Conservation (phyloP, 768 basidiomycete genomes). For the Gautieria morchelliformis region DNA sequence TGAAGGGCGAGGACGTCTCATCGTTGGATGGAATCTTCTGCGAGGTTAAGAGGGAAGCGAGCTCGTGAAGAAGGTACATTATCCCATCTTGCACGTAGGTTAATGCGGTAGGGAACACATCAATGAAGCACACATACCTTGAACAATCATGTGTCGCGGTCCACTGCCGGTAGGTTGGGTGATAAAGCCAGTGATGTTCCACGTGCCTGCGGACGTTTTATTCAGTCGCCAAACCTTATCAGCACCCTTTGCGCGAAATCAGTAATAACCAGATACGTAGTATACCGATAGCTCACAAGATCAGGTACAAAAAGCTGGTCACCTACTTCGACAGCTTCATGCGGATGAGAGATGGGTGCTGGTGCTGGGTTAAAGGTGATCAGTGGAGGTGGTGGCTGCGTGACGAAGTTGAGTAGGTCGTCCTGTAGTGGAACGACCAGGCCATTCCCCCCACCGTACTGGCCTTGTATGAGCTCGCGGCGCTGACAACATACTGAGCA, state of each 20-base stretch:
- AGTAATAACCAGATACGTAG: background rate
- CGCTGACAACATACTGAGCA: background rate
- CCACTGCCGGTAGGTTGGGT: conserved; percentile 54
- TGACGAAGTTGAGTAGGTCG: conserved; percentile 26
- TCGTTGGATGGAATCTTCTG: conserved; percentile 42
- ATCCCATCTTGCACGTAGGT: conserved; percentile 29
- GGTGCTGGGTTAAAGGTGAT: conserved; percentile 45
- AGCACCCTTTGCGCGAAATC: conserved; percentile 34
- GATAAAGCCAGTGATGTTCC: conserved; percentile 50
- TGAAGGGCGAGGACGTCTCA: conserved; percentile 41
- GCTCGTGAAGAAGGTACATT: conserved; percentile 46
- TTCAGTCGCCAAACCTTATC: conserved; percentile 64
- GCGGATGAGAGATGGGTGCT: conserved; percentile 41
- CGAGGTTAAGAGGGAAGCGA: conserved; percentile 46
- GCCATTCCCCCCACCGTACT: conserved; percentile 49
- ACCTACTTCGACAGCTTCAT: conserved; percentile 50
- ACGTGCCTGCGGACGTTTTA: conserved; percentile 34
- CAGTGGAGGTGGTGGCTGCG: conserved; percentile 22
- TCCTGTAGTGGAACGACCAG: conserved; percentile 37
- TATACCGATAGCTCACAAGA: conserved; percentile 32
- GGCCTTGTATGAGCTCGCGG: background rate
- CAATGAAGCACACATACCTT: conserved; percentile 16
- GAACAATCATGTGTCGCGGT: conserved; percentile 41
- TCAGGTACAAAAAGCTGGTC: conserved; percentile 56
- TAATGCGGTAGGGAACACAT: background rate